Evolutionary conservation across 2,329 filamentous ascomycete genomes (phyloP).

Genomic region (Fusarium virguliforme): DNA sequence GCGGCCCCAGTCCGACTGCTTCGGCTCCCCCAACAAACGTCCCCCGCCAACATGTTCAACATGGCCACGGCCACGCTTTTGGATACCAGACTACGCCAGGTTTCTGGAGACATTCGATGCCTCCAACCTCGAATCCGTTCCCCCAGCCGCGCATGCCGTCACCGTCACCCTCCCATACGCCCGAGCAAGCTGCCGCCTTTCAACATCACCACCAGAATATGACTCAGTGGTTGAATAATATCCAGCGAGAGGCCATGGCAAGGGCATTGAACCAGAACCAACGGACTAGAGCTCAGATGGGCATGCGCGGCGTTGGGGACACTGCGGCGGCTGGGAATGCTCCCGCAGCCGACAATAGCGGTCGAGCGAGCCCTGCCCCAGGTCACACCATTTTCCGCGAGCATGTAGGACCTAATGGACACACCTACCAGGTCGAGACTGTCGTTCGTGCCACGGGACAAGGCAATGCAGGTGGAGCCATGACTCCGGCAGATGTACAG

Average conservation of each 20-base stretch:
- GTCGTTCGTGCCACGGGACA: slow-evolving; percentile 48
- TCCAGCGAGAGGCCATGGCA: slow-evolving; percentile 64
- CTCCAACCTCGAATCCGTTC: slow-evolving; percentile 49
- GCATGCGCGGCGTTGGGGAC: slow-evolving; percentile 61
- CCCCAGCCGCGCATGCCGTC: slow-evolving; percentile 55
- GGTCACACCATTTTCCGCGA: slow-evolving; percentile 56
- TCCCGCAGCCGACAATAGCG: slow-evolving; percentile 47
- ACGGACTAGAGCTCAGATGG: slow-evolving; percentile 59
- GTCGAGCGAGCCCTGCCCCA: slow-evolving; percentile 55
- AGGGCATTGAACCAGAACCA: slow-evolving; percentile 64
- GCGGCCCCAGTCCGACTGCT: slow-evolving; percentile 51
- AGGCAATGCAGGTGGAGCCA: slow-evolving; percentile 45
- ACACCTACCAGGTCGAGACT: slow-evolving; percentile 57
- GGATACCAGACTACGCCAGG: slow-evolving; percentile 52
- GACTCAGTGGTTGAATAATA: slow-evolving; percentile 63
- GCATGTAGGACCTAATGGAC: slow-evolving; percentile 54
- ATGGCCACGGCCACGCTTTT: slow-evolving; percentile 41
- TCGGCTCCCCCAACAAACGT: slow-evolving; percentile 45
- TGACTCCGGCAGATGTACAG: slow-evolving; percentile 63
- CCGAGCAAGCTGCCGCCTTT: slow-evolving; percentile 53
- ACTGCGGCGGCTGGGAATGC: slow-evolving; percentile 35
- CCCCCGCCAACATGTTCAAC: slow-evolving; percentile 44
- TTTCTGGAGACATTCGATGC: slow-evolving; percentile 53
- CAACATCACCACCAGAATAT: slow-evolving; percentile 62
- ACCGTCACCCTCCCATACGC: slow-evolving; percentile 50